Conservation (phyloP, 2,329 filamentous ascomycete species). For the Cryphonectria nitschkei region DNA sequence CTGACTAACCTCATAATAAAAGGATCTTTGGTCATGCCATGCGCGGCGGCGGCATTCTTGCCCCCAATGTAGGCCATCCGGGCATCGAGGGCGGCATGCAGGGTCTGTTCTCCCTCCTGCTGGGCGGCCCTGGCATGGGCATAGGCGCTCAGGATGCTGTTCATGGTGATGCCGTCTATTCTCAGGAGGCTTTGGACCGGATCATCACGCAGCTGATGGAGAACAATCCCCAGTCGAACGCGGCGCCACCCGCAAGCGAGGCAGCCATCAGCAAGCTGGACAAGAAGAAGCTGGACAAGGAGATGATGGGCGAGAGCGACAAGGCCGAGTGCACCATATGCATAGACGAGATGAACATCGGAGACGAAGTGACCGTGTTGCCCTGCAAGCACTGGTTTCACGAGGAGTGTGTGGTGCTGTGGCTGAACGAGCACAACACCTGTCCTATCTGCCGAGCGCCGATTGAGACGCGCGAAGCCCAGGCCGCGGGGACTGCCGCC, state of each 20-base stretch:
- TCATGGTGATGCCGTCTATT: conserved; percentile 83
- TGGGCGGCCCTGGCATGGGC: conserved; percentile 51
- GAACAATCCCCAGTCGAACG: conserved; percentile 73
- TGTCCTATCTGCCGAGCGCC: conserved; percentile 79
- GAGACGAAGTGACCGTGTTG: conserved; percentile 74
- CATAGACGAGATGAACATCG: conserved; percentile 79
- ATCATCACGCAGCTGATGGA: conserved; percentile 91
- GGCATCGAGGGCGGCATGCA: conserved; percentile 48
- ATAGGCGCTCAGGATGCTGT: conserved; percentile 42
- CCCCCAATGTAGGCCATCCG: conserved; percentile 32
- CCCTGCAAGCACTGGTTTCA: conserved; percentile 97
- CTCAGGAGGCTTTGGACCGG: conserved; percentile 86
- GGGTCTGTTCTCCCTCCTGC: conserved; percentile 55
- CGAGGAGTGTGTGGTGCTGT: conserved; percentile 76
- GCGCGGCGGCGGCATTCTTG: conserved; percentile 37
- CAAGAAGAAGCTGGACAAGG: conserved; percentile 68
- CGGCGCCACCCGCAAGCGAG: conserved; percentile 78
- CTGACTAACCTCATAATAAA: conserved; percentile 38
- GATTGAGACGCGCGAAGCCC: conserved; percentile 46
- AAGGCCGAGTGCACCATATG: conserved; percentile 93
- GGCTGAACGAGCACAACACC: conserved; percentile 89
- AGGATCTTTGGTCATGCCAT: conserved; percentile 55
- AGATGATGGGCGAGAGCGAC: conserved; percentile 67
- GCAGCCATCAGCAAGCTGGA: conserved; percentile 75
- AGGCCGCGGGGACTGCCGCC: conserved; percentile 16